Conservation (phyloP, 2,329 filamentous ascomycete species). For the Thelonectria blattea region DNA sequence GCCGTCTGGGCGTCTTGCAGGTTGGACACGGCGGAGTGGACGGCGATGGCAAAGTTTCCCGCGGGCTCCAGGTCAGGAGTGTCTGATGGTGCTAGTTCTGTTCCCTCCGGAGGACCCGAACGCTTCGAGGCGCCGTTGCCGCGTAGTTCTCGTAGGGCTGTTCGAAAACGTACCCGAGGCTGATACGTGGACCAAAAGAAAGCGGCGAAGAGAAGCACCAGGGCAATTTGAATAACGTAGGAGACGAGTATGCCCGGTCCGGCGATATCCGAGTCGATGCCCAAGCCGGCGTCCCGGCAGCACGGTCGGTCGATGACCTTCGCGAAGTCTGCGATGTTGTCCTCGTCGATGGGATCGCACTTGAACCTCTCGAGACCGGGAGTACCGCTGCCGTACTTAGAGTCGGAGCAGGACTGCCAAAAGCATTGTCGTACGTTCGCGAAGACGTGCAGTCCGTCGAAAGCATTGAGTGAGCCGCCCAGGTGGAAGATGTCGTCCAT, state of each 20-base stretch:
- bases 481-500: neutral
- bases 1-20: constrained; percentile 21
- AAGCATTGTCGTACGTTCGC: neutral
- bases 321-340: neutral
- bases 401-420: constrained; percentile 15
- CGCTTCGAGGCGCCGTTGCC: neutral
- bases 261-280: constrained; percentile 21
- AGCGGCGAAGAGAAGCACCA: neutral
- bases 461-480: constrained; percentile 5
- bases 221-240: constrained; percentile 1
- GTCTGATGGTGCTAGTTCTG: neutral
- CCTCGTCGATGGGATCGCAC: neutral
- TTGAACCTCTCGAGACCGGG: neutral
- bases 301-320: neutral
- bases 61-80: neutral
- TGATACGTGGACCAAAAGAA: neutral
- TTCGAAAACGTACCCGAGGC: neutral
- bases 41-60: neutral
- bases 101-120: neutral
- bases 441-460: constrained; percentile 4
- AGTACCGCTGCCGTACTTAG: constrained; percentile 6
- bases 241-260: constrained; percentile 16
- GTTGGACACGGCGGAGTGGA: neutral
- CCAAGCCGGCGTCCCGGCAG: neutral
- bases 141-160: neutral